Base-by-base conservation (phyloP, 108 stramenopile genomes). In the Discostella stelligeroides region DNA sequence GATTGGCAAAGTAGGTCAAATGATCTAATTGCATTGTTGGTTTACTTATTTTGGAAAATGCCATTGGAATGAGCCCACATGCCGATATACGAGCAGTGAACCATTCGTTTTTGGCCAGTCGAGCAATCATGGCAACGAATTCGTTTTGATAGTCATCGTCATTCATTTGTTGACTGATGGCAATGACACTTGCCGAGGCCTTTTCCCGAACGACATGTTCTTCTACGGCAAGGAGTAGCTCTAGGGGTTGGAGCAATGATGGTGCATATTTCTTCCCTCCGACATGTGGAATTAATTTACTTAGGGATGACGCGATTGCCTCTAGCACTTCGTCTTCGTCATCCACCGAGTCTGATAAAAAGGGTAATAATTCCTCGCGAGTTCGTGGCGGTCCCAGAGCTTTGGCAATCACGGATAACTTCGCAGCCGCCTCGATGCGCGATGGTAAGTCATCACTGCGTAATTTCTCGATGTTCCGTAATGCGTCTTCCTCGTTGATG, bases 51-150 rank as follows among this genome's bases (percentile, higher is more conserved):
- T 71, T 77, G 7, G 73, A 64, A 68, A 91, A 96, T 6, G 93
- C 88, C 47, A 66, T 65, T 8, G 92, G 75, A 42, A 96, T 84
- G 8, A 98, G 83, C 38, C 61, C 78, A 71, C 91, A 93, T 8
- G 97, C 96, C 21, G 97, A 95, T 18, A 97, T 92, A 5, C 98
- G 82, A 18, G 96, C 91, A 18, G 98, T 99, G 89, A 98, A 99
- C 97, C 98, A 99, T 71, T 99, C 98, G 75, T 92, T 88, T 4
- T 49, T 77, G 18, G 92, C 91, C 43, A 99, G 71, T 15, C 96
- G 79, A 0, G 63, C 61, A 47, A 99, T 62, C 86, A 99, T 90
- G 14, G 85, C 84, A 12, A 89, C 88, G 69, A 88, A 92, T 57
- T 92, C 75, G 7, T 57, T 37, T 37, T 60, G 69, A 62, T 96